Conservation (phyloP, 345 rosid genomes). For the Viola odorata region DNA sequence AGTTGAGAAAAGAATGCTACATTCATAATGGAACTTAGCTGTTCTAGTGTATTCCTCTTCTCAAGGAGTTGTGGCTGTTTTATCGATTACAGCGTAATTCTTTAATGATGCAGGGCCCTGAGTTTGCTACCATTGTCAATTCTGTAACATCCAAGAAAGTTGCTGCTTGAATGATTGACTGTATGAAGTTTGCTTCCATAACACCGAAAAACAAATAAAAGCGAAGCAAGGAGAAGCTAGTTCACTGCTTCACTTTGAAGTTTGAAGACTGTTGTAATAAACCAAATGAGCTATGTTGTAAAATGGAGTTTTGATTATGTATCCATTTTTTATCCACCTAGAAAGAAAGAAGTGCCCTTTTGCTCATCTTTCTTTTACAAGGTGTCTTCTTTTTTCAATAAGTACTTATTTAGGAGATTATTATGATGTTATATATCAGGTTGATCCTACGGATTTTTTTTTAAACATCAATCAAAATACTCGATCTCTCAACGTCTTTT, state of each 20-base stretch:
- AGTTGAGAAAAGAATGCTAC: background rate
- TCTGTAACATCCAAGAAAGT: constrained; percentile 85
- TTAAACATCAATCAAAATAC: no score
- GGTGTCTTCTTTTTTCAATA: background rate
- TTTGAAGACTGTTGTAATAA: constrained; percentile 11
- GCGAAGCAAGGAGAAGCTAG: constrained; percentile 2
- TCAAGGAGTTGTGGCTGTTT: background rate
- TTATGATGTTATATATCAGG: background rate
- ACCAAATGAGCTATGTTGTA: background rate
- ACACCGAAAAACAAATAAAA: constrained; percentile 6
- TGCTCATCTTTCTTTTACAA: no score
- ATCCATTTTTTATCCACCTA: constrained; percentile 4
- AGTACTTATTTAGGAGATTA: no score
- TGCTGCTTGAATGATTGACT: constrained; percentile 76
- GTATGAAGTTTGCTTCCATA: background rate
- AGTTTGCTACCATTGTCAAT: constrained; percentile 91
- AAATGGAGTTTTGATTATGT: constrained; percentile 10
- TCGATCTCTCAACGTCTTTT: no score
- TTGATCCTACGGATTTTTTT: background rate
- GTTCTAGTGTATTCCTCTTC: background rate
- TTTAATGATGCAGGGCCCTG: constrained; percentile 65
- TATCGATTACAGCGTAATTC: constrained; percentile 6
- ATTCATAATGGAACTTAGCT: background rate
- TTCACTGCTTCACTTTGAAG: background rate
- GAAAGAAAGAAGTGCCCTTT: background rate